phyloP scores from a whole-genome alignment of 371 early-diverging fungal species.

The Mucor racemosus region DNA sequence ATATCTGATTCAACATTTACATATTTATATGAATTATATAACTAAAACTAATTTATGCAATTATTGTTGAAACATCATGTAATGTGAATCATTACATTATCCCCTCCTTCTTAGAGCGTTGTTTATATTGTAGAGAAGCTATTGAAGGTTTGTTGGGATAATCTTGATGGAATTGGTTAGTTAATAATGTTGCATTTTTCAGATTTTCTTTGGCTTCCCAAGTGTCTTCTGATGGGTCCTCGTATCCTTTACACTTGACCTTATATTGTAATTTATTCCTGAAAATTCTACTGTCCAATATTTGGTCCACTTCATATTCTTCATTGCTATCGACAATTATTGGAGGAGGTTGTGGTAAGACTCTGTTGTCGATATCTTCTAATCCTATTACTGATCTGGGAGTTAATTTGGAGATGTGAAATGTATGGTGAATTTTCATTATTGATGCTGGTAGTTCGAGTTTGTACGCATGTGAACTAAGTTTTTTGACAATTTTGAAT shows the following conservation, averaged over 20 bases:
- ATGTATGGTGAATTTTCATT: constrained; percentile 45
- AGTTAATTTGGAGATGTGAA: constrained; percentile 37
- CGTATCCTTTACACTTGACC: constrained; percentile 29
- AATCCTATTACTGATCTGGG: background rate
- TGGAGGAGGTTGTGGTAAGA: constrained; percentile 23
- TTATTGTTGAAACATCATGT: no score
- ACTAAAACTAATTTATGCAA: no score
- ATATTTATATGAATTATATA: no score
- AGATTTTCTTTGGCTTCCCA: constrained; percentile 12
- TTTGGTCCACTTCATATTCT: constrained; percentile 42
- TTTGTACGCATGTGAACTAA: no score
- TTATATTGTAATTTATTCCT: constrained; percentile 32
- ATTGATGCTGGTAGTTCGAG: no score
- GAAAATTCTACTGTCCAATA: constrained; percentile 27
- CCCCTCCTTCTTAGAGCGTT: no score
- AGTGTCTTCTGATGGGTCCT: background rate
- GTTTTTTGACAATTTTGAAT: no score
- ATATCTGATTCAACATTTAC: no score
- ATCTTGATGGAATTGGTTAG: no score
- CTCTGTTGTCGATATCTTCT: constrained; percentile 27
- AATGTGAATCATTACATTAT: no score
- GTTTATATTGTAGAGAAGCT: no score
- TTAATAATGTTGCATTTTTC: background rate
- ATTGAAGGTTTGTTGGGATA: no score
- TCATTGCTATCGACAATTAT: constrained; percentile 33